phyloP scores from a whole-genome alignment of 169 alveolate genomes.

The Plasmodium relictum region DNA sequence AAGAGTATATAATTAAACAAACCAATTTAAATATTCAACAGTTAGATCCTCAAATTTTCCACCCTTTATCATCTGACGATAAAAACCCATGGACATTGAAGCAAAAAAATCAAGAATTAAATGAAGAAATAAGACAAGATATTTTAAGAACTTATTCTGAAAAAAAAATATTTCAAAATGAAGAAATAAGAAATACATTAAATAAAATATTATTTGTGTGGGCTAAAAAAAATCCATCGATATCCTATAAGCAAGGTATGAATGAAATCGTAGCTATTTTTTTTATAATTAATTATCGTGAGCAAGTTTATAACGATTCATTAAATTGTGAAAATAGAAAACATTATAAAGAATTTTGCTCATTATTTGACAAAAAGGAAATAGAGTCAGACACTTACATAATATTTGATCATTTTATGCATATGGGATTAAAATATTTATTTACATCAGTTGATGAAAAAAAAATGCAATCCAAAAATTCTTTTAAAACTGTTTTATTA shows the following conservation, averaged over 20 bases:
- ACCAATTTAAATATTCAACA: conserved; percentile 68
- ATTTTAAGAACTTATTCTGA: conserved; percentile 86
- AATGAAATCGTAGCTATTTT: conserved; percentile 84
- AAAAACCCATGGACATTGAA: conserved; percentile 85
- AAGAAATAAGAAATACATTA: conserved; percentile 79
- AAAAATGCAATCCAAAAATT: conserved; percentile 36
- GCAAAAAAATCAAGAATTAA: conserved; percentile 78
- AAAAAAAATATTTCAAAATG: conserved; percentile 81
- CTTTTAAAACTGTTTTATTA: conserved; percentile 81
- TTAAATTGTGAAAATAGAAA: conserved; percentile 7
- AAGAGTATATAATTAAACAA: conserved; percentile 59
- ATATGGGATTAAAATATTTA: conserved; percentile 86
- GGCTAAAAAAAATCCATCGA: conserved; percentile 83
- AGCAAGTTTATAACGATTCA: conserved; percentile 5
- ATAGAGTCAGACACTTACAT: conserved; percentile 89
- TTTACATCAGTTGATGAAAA: conserved; percentile 81
- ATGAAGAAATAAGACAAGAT: conserved; percentile 86
- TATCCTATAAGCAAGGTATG: conserved; percentile 86
- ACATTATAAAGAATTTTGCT: conserved; percentile 30
- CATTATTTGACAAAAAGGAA: conserved; percentile 69
- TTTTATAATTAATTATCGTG: conserved; percentile 80
- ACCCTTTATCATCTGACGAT: conserved; percentile 85
- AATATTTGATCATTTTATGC: conserved; percentile 85
- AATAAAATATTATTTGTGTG: conserved; percentile 82
- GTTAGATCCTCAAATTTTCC: conserved; percentile 85